These are phyloP conservation scores for Suhomyces pyralidae DNA, from an alignment of 805 yeast species.

Conservation along the genomic window DNA sequence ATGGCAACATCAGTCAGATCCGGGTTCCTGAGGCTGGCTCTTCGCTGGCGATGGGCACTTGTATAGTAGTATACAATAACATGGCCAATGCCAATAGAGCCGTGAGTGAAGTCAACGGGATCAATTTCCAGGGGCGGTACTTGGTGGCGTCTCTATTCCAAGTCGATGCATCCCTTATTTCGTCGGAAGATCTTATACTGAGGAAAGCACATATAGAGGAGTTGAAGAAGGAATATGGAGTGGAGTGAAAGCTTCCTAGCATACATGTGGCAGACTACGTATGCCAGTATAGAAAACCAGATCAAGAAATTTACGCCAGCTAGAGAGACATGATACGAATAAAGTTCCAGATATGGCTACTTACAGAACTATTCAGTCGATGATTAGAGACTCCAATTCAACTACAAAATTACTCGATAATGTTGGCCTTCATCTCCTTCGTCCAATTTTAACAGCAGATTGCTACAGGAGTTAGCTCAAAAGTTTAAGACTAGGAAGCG, in stretches of 20 bases:
- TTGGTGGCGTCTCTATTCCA: constrained; percentile 49
- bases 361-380: too few relatives aligned
- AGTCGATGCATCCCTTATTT: constrained; percentile 37
- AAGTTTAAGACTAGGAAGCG: too few relatives aligned
- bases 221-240: constrained; percentile 12
- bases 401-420: too few relatives aligned
- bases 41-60: constrained; percentile 35
- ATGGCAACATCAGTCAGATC: constrained; percentile 56
- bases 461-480: too few relatives aligned
- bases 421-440: too few relatives aligned
- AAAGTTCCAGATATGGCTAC: too few relatives aligned
- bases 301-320: too few relatives aligned
- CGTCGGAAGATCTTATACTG: constrained; percentile 22
- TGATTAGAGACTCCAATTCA: too few relatives aligned
- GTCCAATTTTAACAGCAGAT: too few relatives aligned
- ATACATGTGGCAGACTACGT: too few relatives aligned
- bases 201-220: constrained; percentile 27
- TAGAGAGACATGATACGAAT: too few relatives aligned
- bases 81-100: constrained; percentile 49
- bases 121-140: constrained; percentile 57
- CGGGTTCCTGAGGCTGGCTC: constrained; percentile 28
- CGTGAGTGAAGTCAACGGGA: constrained; percentile 55
- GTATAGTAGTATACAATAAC: constrained; percentile 52
- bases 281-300: too few relatives aligned
- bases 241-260: background rate